These are phyloP conservation scores for Cladosporium sp. DNA, from an alignment of 2,329 filamentous ascomycete species.

Conservation along the genomic window DNA sequence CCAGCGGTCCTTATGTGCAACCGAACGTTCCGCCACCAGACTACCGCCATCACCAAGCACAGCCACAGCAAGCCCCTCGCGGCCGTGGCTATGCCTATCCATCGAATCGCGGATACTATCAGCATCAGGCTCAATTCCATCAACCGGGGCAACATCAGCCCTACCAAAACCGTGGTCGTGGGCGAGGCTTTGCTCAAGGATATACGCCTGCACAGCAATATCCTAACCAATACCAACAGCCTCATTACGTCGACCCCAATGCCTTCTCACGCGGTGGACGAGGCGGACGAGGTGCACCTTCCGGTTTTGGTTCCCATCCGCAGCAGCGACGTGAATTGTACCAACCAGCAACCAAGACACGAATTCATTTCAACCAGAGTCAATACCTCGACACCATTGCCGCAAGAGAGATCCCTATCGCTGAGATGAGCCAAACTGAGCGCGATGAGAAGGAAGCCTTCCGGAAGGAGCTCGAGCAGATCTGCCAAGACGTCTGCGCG, in stretches of 20 bases:
- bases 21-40: constrained; percentile 16
- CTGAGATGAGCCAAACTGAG: constrained; percentile 65
- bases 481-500: constrained; percentile 62
- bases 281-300: constrained; percentile 7
- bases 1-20: neutral
- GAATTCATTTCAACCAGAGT: constrained; percentile 21
- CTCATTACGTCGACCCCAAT: constrained; percentile 33
- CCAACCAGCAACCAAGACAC: constrained; percentile 27
- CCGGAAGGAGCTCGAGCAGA: constrained; percentile 61
- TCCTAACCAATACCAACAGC: constrained; percentile 21
- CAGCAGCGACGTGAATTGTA: constrained; percentile 30
- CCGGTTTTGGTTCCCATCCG: constrained; percentile 21
- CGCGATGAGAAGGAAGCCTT: constrained; percentile 71
- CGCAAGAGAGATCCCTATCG: constrained; percentile 52
- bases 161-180: constrained; percentile 13
- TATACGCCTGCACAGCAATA: constrained; percentile 14
- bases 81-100: constrained; percentile 7
- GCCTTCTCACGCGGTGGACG: constrained; percentile 33
- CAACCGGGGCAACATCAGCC: neutral
- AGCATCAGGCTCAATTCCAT: neutral
- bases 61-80: constrained; percentile 6
- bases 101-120: neutral
- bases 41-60: constrained; percentile 19
- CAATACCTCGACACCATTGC: constrained; percentile 47
- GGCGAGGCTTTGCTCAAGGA: constrained; percentile 2